Evolutionary conservation across 1,139 yeast species (phyloP), one percentile per base, ranked within the genome.

Genomic region (Taiozyma sp.): DNA sequence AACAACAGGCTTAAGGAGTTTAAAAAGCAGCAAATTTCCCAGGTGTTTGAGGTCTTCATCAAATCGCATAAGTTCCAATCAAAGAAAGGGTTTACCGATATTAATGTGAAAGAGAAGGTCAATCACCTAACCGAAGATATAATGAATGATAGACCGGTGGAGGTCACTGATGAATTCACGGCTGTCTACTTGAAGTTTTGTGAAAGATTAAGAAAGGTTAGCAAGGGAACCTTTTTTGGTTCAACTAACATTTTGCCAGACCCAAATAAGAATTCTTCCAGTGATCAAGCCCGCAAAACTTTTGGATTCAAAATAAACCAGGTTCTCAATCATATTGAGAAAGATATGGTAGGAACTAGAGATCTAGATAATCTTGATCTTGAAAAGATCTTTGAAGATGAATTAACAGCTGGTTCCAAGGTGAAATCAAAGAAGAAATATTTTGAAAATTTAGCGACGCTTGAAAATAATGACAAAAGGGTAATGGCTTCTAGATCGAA

Each of bases 51-150:
- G 8, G 37, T 53, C 2, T 47, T 58, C 2, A 16, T 50, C 22
- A 51, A 44, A 7, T 57, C 59, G 6, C 57, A 53, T 26, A 51
- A 52, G 21, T 58, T 53, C 44, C 60, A 58, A 42, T 50, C 50
- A 44, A 46, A 28, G n/a, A 46, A 44, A 10, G 35, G 21, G 16
- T 5, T 37, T 6, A 22, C 13, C 24, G 16, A 37, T 22, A 16
- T 21, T 8, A 14, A 24, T 44, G 7, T 32, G 21, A 40, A 45
- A 22, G 22, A 32, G 24, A 29, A 32, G 28, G 22, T 24, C 40
- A 35, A 14, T 16, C 19, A n/a, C 35, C 37, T 34, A 16, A 39
- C 29, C 28, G 47, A 44, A 14, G 10, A 45, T n/a, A 45, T 34
- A 10, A 37, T 21, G 22, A 16, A 19, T 7, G 28, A 22, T 3